A percentile compares a stretch with the other conserved stretches of the same genome.
Evolutionary conservation across 2,329 filamentous ascomycete species (phyloP).

Genomic region (Diaporthe ilicicola): DNA sequence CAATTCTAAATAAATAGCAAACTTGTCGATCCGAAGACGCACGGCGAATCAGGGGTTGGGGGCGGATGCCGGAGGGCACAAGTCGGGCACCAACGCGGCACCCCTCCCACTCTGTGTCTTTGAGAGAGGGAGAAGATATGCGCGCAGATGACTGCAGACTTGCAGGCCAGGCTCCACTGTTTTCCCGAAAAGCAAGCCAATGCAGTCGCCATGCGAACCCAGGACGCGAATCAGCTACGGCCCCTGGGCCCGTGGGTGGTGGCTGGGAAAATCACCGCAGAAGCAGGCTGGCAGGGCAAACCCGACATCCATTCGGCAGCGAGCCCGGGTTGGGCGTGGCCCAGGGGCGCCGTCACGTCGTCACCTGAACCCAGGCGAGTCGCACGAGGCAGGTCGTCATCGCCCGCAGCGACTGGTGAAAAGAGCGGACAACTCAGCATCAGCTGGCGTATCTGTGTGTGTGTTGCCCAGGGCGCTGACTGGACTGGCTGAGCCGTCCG

Average conservation of each 20-base stretch:
- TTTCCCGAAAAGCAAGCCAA: constrained; percentile 7
- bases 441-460: background rate
- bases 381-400: background rate
- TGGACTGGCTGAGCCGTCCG: background rate
- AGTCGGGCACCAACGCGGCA: constrained; percentile 28
- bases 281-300: constrained; percentile 26
- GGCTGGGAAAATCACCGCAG: constrained; percentile 6
- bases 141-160: constrained; percentile 20
- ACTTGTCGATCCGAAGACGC: background rate
- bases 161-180: constrained; percentile 14
- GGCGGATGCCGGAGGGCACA: constrained; percentile 16
- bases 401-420: constrained; percentile 18
- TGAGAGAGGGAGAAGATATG: constrained; percentile 10
- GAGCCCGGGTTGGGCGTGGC: constrained; percentile 1
- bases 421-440: constrained; percentile 14
- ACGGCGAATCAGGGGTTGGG: constrained; percentile 15
- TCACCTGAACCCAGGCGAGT: constrained; percentile 13
- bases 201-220: background rate
- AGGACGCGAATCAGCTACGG: constrained; percentile 13
- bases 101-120: background rate
- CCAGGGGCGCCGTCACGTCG: background rate
- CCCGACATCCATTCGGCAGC: constrained; percentile 9
- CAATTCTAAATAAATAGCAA: too few relatives aligned
- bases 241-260: background rate
- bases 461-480: constrained; percentile 9